Conservation (phyloP, 306 rosid genomes). For the Morella rubra region DNA sequence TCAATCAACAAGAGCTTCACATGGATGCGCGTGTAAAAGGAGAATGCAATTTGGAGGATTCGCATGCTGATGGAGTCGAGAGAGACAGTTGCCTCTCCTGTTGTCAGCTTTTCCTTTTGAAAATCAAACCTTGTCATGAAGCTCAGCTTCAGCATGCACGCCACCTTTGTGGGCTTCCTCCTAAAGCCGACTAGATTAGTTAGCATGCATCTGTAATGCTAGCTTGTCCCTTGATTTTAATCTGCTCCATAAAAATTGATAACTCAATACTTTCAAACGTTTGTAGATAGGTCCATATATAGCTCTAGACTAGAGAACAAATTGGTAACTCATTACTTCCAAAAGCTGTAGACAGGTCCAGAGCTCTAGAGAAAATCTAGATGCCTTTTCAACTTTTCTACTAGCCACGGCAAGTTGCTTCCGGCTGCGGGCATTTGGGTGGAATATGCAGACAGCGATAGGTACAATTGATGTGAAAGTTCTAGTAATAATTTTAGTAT, state of each 20-base stretch:
- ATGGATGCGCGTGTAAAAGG: background rate
- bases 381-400: background rate
- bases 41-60: no score
- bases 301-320: background rate
- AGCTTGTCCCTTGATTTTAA: background rate
- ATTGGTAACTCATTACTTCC: background rate
- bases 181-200: background rate
- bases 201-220: background rate
- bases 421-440: background rate
- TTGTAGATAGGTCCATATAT: slow-evolving; percentile 6
- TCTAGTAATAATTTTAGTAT: background rate
- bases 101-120: background rate
- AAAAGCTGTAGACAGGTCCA: slow-evolving; percentile 13
- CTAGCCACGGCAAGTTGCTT: background rate
- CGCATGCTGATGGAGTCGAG: background rate
- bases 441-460: background rate
- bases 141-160: slow-evolving; percentile 1
- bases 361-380: background rate
- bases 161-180: slow-evolving; percentile 11
- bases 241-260: background rate
- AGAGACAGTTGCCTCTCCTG: background rate
- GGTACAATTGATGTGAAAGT: background rate
- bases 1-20: background rate
- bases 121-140: background rate
- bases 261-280: background rate